phyloP scores from a whole-genome alignment of 2,329 filamentous ascomycete species.

The Aureobasidium vineae region DNA sequence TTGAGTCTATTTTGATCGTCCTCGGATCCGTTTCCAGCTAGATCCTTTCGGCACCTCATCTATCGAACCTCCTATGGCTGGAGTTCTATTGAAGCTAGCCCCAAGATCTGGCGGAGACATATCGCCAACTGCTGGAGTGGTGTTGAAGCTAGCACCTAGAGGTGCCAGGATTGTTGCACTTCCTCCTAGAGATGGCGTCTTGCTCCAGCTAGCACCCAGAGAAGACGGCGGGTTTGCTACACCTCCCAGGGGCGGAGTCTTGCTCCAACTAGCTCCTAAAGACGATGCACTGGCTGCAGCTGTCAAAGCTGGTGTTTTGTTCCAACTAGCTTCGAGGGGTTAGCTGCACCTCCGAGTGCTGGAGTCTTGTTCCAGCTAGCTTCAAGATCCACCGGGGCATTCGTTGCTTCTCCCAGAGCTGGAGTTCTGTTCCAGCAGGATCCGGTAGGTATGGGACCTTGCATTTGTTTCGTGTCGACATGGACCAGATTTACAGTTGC shows the following conservation, averaged over 20 bases:
- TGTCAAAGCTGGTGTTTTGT: neutral
- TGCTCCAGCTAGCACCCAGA: neutral
- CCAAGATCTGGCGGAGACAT: neutral
- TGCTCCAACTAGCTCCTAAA: neutral
- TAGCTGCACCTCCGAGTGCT: neutral
- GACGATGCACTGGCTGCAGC: neutral
- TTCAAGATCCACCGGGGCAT: neutral
- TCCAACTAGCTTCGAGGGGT: neutral
- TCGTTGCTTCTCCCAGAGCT: neutral
- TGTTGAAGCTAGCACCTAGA: neutral
- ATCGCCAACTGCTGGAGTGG: neutral
- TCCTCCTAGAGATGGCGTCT: neutral
- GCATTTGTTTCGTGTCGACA: slow-evolving; percentile 4
- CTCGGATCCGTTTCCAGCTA: neutral
- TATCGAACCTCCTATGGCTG: neutral
- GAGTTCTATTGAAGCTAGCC: neutral
- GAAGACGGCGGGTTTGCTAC: neutral
- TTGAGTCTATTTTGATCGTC: neutral
- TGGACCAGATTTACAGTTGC: slow-evolving; percentile 4
- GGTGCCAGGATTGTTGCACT: neutral
- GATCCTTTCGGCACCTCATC: neutral
- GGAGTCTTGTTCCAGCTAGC: neutral
- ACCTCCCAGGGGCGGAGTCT: neutral
- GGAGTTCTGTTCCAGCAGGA: slow-evolving; percentile 4
- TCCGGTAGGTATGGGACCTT: neutral